Conservation (phyloP, 78 protist genomes). For the Bigelowiella natans region DNA sequence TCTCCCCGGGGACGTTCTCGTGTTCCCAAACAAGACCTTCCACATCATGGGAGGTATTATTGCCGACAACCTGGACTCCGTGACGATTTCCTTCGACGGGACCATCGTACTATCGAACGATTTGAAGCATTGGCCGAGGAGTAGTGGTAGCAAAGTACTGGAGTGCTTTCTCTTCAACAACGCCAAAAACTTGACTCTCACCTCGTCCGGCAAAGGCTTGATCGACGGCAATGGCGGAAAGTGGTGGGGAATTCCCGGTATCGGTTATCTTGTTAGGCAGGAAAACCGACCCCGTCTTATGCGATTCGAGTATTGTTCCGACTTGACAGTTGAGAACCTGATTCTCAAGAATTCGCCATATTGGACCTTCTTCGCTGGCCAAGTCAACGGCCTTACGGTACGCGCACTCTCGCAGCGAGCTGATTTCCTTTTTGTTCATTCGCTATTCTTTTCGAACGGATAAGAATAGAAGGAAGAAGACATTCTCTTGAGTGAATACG, state of each 20-base stretch:
- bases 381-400: not conserved
- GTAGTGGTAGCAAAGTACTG: not conserved
- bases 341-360: slow-evolving; percentile 30
- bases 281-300: slow-evolving; percentile 49
- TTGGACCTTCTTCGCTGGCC: slow-evolving; percentile 8
- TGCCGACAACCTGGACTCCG: slow-evolving; percentile 12
- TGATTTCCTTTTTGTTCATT: not conserved
- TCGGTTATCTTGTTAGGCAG: slow-evolving; percentile 18
- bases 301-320: not conserved
- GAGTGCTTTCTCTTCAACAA: not conserved
- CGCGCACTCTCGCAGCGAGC: not conserved
- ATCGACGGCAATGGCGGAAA: slow-evolving; percentile 49
- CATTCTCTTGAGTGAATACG: too few species aligned
- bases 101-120: slow-evolving; percentile 24
- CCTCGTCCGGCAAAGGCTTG: slow-evolving; percentile 19
- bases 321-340: slow-evolving; percentile 34
- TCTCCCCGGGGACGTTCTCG: slow-evolving; percentile 29
- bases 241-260: slow-evolving; percentile 55
- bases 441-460: too few species aligned
- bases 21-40: slow-evolving; percentile 35
- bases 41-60: slow-evolving; percentile 42
- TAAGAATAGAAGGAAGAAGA: too few species aligned
- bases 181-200: slow-evolving; percentile 5
- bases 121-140: not conserved
- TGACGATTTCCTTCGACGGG: slow-evolving; percentile 34